phyloP scores from a whole-genome alignment of 148 eudicot species.

The Pouteria glomerata region DNA sequence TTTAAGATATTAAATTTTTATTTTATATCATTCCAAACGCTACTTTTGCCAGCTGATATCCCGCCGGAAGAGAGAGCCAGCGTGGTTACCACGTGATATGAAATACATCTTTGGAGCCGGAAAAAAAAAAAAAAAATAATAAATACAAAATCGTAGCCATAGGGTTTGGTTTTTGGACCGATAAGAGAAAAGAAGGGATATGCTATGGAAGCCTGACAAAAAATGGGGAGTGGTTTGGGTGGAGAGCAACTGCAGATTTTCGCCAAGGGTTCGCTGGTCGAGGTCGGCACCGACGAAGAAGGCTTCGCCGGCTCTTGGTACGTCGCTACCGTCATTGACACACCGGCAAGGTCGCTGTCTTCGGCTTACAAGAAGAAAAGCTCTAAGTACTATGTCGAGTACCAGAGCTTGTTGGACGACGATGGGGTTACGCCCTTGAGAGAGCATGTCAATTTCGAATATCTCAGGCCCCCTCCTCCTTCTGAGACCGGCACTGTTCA shows the following conservation, averaged over 20 bases:
- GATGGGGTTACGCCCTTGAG: slow-evolving; percentile 27
- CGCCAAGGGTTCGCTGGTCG: slow-evolving; percentile 41
- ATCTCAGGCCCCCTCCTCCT: slow-evolving; percentile 42
- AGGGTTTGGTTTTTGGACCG: too few relatives aligned
- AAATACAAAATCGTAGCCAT: too few relatives aligned
- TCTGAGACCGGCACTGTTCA: not conserved
- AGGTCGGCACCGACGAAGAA: slow-evolving; percentile 49
- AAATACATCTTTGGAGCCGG: too few relatives aligned
- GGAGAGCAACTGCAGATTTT: not conserved
- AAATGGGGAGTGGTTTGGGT: too few relatives aligned
- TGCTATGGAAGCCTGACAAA: too few relatives aligned
- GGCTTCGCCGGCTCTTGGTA: slow-evolving; percentile 45
- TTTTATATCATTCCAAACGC: too few relatives aligned
- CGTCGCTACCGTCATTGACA: slow-evolving; percentile 35
- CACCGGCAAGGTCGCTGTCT: not conserved
- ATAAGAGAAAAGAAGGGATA: too few relatives aligned
- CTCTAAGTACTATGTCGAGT: slow-evolving; percentile 38
- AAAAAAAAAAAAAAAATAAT: too few relatives aligned
- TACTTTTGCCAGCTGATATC: too few relatives aligned
- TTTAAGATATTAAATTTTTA: too few relatives aligned
- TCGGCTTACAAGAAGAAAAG: slow-evolving; percentile 19
- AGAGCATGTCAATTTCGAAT: slow-evolving; percentile 32
- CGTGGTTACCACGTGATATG: too few relatives aligned
- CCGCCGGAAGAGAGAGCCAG: too few relatives aligned
- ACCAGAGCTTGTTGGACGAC: slow-evolving; percentile 42